These are phyloP conservation scores for Fusarium albidum DNA, from an alignment of 2,329 filamentous ascomycete species.

Conservation along the genomic window DNA sequence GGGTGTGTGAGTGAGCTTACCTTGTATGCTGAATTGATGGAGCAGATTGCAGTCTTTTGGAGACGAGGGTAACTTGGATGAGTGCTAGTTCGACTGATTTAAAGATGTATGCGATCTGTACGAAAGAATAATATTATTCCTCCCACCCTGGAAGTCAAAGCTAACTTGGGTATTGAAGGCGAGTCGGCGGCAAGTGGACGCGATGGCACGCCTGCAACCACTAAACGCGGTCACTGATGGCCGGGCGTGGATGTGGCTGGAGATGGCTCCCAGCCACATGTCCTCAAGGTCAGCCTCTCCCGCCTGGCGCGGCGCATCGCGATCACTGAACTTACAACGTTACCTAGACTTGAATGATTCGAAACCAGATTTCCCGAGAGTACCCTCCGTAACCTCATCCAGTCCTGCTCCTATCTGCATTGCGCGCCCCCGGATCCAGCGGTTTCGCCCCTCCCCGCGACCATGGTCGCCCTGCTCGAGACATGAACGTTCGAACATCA, in stretches of 20 bases:
- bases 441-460: conserved; percentile 33
- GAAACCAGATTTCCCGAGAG: conserved; percentile 1
- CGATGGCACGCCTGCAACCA: conserved; percentile 38
- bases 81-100: no score
- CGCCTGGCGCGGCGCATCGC: conserved; percentile 22
- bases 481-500: conserved; percentile 61
- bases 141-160: no score
- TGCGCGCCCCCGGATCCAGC: conserved; percentile 8
- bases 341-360: conserved; percentile 8
- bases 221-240: conserved; percentile 37
- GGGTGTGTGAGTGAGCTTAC: no score
- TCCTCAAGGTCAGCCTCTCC: conserved; percentile 21
- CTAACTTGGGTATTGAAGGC: background rate
- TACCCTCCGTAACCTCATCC: background rate
- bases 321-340: conserved; percentile 19
- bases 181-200: conserved; percentile 14
- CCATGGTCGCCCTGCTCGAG: conserved; percentile 50
- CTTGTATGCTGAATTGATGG: no score
- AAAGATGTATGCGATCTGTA: no score
- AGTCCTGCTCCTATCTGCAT: background rate
- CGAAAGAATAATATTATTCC: no score
- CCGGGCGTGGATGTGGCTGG: conserved; percentile 35
- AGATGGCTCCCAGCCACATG: conserved; percentile 35
- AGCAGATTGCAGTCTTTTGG: no score
- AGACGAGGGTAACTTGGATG: no score